Percentiles rank a stretch among this genome's conserved stretches.
Evolutionary conservation across 1,139 yeast species (phyloP).

Genomic region (Scheffersomyces insectosa): DNA sequence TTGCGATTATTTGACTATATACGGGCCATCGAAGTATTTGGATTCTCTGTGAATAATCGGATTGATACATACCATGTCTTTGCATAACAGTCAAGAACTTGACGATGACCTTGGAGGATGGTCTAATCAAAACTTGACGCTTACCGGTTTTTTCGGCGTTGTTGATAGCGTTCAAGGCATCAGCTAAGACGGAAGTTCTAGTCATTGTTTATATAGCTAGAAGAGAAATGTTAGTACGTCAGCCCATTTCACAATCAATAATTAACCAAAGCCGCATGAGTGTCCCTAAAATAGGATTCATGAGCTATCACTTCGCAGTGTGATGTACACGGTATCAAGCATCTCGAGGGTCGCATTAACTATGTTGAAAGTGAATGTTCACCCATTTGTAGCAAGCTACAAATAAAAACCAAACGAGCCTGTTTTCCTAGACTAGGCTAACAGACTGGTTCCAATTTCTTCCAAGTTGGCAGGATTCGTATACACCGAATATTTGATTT

Average conservation of each 20-base stretch:
- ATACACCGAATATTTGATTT: conserved; percentile 3
- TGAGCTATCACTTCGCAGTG: conserved; percentile 21
- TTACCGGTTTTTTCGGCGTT: conserved; percentile 99
- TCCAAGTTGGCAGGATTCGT: conserved; percentile 20
- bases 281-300: conserved; percentile 39
- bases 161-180: conserved; percentile 97
- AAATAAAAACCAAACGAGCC: not conserved
- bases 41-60: too few relatives aligned
- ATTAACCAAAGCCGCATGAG: conserved; percentile 35
- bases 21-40: too few relatives aligned
- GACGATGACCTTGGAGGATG: conserved; percentile 97
- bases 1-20: not conserved
- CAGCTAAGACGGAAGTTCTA: conserved; percentile 98
- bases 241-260: too few relatives aligned
- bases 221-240: conserved; percentile 10
- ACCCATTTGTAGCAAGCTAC: conserved; percentile 7
- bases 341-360: conserved; percentile 24
- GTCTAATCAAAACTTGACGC: conserved; percentile 98
- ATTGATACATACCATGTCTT: conserved; percentile 64
- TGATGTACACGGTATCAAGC: conserved; percentile 25
- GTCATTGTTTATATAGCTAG: conserved; percentile 57
- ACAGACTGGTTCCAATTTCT: conserved; percentile 3
- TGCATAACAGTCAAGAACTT: conserved; percentile 97
- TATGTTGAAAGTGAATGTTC: conserved; percentile 17
- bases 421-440: not conserved